Evolutionary conservation across 805 yeast genomes (phyloP).

Genomic region (Starmerella bombi): DNA sequence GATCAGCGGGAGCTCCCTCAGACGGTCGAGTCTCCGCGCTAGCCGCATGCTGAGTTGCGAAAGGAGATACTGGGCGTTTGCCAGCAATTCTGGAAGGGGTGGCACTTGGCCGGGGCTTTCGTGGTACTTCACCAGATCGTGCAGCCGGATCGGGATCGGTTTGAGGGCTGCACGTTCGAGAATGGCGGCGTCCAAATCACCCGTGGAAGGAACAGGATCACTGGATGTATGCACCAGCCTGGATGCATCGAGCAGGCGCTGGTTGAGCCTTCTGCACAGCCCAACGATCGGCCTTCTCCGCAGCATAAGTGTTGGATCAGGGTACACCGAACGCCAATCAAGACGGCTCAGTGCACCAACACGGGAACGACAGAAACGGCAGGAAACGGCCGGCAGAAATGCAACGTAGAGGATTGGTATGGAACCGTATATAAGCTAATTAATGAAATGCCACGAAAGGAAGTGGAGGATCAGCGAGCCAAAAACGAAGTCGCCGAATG

Average conservation of each 20-base stretch:
- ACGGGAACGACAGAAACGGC: too few relatives aligned
- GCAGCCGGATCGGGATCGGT: slow-evolving; percentile 19
- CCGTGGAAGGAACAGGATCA: too few relatives aligned
- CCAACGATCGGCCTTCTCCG: too few relatives aligned
- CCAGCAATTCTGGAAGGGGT: slow-evolving; percentile 22
- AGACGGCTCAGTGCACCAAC: too few relatives aligned
- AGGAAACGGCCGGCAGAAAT: too few relatives aligned
- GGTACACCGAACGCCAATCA: too few relatives aligned
- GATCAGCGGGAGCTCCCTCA: slow-evolving; percentile 68
- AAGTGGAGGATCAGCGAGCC: slow-evolving; percentile 85
- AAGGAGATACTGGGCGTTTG: slow-evolving; percentile 24
- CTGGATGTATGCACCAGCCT: too few relatives aligned
- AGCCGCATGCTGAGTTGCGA: slow-evolving; percentile 28
- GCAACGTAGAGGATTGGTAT: not conserved
- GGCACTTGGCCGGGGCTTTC: slow-evolving; percentile 7
- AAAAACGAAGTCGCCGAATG: slow-evolving; percentile 77
- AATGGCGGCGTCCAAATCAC: slow-evolving; percentile 18
- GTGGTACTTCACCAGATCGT: slow-evolving; percentile 17
- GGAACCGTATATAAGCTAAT: slow-evolving; percentile 31
- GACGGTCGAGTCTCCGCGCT: slow-evolving; percentile 56
- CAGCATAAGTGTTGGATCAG: too few relatives aligned
- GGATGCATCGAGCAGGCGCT: too few relatives aligned
- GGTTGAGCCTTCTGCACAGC: too few relatives aligned
- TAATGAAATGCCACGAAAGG: slow-evolving; percentile 78
- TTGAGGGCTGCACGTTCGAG: slow-evolving; percentile 15